Base-by-base conservation (phyloP, 202 grass and related monocot genomes). In the Dendrocalamus latiflorus region DNA sequence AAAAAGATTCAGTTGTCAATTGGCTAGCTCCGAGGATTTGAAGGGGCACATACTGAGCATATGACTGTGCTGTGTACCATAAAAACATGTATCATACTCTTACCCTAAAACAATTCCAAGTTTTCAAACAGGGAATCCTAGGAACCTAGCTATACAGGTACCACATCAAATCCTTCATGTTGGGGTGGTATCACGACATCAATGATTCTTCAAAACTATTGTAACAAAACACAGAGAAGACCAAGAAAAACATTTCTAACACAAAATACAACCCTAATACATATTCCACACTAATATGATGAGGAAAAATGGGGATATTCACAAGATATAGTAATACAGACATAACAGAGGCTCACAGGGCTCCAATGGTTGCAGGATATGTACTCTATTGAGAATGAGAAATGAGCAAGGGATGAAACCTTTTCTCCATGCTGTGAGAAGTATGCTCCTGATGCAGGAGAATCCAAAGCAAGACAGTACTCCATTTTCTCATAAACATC, bases 171-270 rank as follows among this genome's bases (percentile, higher is more conserved):
- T 65, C 74, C 65, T 37, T 66, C 30, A 22, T 70, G 45, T 56
- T n/a, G 65, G 39, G 57, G 15, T 78, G 13, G 39, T 45, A 73
- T 59, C 72, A 78, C 43, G 39, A 3, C 15, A 10, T 81, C 41
- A n/a, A 59, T 60, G 15, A 78, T 41, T 56, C 51, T 58, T 65
- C 57, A 67, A 66, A 89, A 16, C 15, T 41, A 57, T 20, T 57
- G n/a, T 72, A 81, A 85, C 26, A 50, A 18, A 70, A 76, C 47
- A 85, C 10, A 89, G 16, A 84, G 22, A 76, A 84, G 63, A 58
- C 33, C 44, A 70, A 71, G n/a, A 71, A 20, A n/a, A 76, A n/a
- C 51, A 81, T 57, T 12, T 76, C 49, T 49, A 55, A 71, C 26
- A 72, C 47, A 70, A 21, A 45, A 71, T 57, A 55, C 18, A 37